Conservation (phyloP, 305 asterid species). For the Caryopteris hybrid region DNA sequence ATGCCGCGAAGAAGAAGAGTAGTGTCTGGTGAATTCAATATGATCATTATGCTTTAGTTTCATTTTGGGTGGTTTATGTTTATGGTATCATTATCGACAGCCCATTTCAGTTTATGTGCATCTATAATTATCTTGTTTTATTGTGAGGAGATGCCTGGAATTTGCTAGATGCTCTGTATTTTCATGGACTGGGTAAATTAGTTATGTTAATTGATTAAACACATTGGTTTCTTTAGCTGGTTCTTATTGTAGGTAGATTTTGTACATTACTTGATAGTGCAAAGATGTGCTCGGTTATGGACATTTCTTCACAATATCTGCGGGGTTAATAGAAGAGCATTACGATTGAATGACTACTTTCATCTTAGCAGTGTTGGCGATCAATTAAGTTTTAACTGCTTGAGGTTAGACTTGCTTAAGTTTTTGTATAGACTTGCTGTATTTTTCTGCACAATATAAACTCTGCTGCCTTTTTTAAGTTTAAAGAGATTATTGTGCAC, state of each 20-base stretch:
- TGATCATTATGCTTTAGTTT: neutral
- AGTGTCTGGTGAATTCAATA: slow-evolving; percentile 39
- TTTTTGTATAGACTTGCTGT: too few species aligned
- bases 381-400: too few species aligned
- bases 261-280: slow-evolving; percentile 21
- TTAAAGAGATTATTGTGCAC: too few species aligned
- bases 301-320: neutral
- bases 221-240: slow-evolving; percentile 17
- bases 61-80: neutral
- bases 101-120: slow-evolving; percentile 8
- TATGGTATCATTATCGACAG: slow-evolving; percentile 4
- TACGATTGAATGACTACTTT: neutral
- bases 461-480: too few species aligned
- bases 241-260: slow-evolving; percentile 14
- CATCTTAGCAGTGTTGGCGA: neutral
- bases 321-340: neutral
- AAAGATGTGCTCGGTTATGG: neutral
- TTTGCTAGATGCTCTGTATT: too few species aligned
- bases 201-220: slow-evolving; percentile 19
- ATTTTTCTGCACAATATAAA: too few species aligned
- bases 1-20: slow-evolving; percentile 61
- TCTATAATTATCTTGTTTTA: neutral
- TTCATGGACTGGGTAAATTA: slow-evolving; percentile 25
- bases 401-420: too few species aligned
- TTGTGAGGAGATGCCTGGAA: slow-evolving; percentile 12